Percentiles rank a stretch among this genome's conserved stretches.
Conservation (phyloP, 75 land plant species). For the Selaginella moellendorffii region DNA sequence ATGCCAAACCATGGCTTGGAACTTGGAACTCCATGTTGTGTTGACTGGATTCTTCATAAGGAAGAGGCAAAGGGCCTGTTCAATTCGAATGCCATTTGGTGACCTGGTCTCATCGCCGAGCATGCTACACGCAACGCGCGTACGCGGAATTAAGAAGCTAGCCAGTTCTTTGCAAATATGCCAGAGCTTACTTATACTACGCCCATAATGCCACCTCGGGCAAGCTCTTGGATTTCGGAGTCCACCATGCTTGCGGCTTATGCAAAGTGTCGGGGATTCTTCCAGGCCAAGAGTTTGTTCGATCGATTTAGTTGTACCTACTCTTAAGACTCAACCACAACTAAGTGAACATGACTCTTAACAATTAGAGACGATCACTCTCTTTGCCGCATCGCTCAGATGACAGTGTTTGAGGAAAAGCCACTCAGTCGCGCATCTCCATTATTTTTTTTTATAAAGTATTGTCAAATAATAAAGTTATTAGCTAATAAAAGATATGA, state of each 20-base stretch:
- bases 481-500: no score
- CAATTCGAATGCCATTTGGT: not conserved
- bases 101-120: not conserved
- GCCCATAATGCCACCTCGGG: not conserved
- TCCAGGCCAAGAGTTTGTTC: not conserved
- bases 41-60: not conserved
- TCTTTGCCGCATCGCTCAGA: no score
- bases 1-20: not conserved
- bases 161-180: not conserved
- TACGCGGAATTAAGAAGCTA: not conserved
- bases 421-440: no score
- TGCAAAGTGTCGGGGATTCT: not conserved
- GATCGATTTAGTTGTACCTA: no score
- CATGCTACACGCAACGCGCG: not conserved
- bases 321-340: no score
- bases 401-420: no score
- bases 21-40: not conserved
- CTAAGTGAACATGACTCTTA: no score
- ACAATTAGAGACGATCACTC: no score
- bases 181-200: not conserved
- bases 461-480: no score
- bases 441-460: no score
- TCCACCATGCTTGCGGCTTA: not conserved
- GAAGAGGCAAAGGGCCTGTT: not conserved
- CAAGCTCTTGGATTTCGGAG: not conserved